Percentiles rank a stretch among this genome's conserved stretches.
Conservation (phyloP, 768 basidiomycete genomes). For the Suillus fuscotomentosus region DNA sequence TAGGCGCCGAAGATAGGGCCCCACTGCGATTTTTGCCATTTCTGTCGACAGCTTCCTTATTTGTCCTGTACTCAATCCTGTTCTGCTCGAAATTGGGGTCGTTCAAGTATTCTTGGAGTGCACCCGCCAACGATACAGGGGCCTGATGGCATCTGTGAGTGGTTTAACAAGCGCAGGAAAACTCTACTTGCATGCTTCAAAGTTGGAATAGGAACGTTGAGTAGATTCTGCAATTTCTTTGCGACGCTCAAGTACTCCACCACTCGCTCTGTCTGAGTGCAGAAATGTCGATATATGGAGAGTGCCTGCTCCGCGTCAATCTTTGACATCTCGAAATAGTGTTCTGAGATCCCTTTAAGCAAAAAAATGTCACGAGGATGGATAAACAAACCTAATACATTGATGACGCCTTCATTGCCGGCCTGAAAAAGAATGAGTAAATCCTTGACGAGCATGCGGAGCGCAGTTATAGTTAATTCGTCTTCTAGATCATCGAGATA, state of each 20-base stretch:
- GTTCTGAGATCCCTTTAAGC: conserved; percentile 50
- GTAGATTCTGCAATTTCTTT: conserved; percentile 86
- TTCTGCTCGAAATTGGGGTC: conserved; percentile 98
- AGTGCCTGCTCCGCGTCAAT: conserved; percentile 87
- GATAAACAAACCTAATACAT: conserved; percentile 62
- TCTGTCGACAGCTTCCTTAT: conserved; percentile 63
- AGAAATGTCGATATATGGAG: conserved; percentile 89
- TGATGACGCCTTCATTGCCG: conserved; percentile 92
- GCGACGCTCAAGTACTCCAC: conserved; percentile 93
- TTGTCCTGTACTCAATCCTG: conserved; percentile 85
- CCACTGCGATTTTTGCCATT: conserved; percentile 14
- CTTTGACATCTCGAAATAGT: conserved; percentile 98
- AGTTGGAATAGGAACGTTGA: conserved; percentile 94
- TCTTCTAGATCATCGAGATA: conserved; percentile 93
- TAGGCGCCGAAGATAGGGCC: conserved; percentile 8
- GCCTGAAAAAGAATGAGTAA: conserved; percentile 94
- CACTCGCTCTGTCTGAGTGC: conserved; percentile 88
- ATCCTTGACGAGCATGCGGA: conserved; percentile 95
- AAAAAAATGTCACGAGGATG: conserved; percentile 18
- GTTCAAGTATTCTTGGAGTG: conserved; percentile 93
- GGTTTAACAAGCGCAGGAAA: not conserved
- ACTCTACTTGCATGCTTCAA: conserved; percentile 71
- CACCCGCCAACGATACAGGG: conserved; percentile 89
- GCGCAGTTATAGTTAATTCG: conserved; percentile 82
- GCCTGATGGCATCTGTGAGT: conserved; percentile 52